Base-by-base conservation (phyloP, 2,329 filamentous ascomycete species). In the Fusarium miscanthi region DNA sequence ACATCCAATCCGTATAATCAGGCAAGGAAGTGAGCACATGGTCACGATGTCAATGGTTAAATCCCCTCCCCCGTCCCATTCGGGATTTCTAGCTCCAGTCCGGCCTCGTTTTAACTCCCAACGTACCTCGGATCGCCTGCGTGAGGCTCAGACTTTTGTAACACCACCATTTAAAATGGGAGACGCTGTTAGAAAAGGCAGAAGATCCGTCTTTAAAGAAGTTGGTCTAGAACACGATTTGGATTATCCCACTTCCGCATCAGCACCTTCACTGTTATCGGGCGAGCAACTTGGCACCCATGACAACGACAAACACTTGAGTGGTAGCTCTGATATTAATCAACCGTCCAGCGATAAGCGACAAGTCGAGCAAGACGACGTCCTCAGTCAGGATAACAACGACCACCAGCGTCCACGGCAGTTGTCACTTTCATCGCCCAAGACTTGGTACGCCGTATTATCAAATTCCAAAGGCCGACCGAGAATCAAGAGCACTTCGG, bases 201-300 rank as follows among this genome's bases (percentile, higher is more conserved):
- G 87, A 53, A 84, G 81, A 72, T 88, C 87, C 27, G 80, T 88
- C 63, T 89, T 89, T 72, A 87, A 81, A 74, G 87, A 89, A 77
- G 76, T 85, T 43, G 87, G 86, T 8, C 74, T 88, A 25, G 79
- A 82, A 53, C 80, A 83, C 45, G 82, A 82, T 37, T 66, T 74
- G 30, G 65, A 80, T 30, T 73, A 75, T 45, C 64, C 63, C 11
- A 60, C 75, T 59, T 61, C 74, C 30, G 56, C 69, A 27, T 63
- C 54, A 21, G 54, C 67, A 30, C 63, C 69, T 52, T 49, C 69
- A 27, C 30, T 63, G 14, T 48, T 69, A 27, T 31, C 53, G n/a
- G 72, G 70, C 35, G 65, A 71, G n/a, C 52, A 64, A 14, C 63
- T 62, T 56, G 64, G 71, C 59, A 65, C 72, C 35, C 54, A 76